Evolutionary conservation across 2,329 filamentous ascomycete species (phyloP).

Genomic region (Neoscytalidium dimidiatum): DNA sequence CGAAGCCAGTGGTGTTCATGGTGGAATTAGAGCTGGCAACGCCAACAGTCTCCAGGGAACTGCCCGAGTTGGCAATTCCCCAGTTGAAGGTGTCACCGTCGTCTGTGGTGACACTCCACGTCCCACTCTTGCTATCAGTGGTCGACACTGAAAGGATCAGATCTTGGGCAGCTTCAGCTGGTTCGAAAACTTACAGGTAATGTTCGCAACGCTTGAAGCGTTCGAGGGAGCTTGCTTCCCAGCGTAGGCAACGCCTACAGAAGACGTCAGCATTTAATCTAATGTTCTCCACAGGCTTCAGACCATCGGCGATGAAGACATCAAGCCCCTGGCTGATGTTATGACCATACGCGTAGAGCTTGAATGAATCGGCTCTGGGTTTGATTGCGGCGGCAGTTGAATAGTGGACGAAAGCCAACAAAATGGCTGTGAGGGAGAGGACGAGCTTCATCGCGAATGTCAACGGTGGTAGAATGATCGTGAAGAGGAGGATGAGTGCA

Average conservation of each 20-base stretch:
- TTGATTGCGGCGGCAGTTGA: neutral
- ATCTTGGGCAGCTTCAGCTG: neutral
- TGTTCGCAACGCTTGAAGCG: slow-evolving; percentile 28
- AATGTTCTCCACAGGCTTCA: slow-evolving; percentile 7
- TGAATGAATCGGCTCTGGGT: slow-evolving; percentile 22
- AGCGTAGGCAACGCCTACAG: slow-evolving; percentile 36
- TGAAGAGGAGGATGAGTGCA: neutral
- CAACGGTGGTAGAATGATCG: neutral
- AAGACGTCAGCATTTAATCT: neutral
- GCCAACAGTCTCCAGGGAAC: slow-evolving; percentile 29
- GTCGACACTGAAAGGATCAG: slow-evolving; percentile 22
- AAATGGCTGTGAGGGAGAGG: neutral
- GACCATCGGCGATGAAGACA: slow-evolving; percentile 38
- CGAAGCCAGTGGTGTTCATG: slow-evolving; percentile 29
- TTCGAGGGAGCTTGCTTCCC: slow-evolving; percentile 25
- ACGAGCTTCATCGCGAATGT: neutral
- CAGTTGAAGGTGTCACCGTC: slow-evolving; percentile 24
- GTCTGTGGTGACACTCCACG: slow-evolving; percentile 26
- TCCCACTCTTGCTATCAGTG: slow-evolving; percentile 16
- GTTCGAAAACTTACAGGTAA: slow-evolving; percentile 29
- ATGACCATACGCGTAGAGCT: slow-evolving; percentile 34
- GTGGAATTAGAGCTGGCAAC: slow-evolving; percentile 27
- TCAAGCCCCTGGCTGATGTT: slow-evolving; percentile 29
- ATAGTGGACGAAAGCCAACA: neutral
- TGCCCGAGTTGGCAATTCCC: slow-evolving; percentile 24